Evolutionary conservation across 257 asterid genomes (phyloP), one percentile per base, ranked within the genome.

Genomic region (Gentiana dahurica): DNA sequence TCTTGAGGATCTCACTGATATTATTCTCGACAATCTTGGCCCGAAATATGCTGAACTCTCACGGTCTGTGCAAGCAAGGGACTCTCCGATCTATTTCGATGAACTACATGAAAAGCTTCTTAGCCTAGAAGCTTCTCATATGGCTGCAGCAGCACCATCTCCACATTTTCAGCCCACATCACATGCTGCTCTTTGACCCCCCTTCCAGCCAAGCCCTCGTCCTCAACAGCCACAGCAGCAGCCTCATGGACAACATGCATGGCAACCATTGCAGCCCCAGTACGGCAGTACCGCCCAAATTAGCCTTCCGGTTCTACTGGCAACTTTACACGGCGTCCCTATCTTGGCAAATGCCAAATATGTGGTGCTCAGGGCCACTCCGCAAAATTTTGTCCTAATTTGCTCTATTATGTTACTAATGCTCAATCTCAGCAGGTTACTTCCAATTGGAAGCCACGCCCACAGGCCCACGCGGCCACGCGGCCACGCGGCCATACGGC

Each of bases 81-180:
- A 24, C 24, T 24, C 24, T 24, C 24, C 24, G 24, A 24, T 24
- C 24, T 24, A 1, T 54, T 54, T 36, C 46, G 38, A 1, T 44
- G 38, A 36, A 24, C 38, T 12, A 24, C 34, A 36, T 54, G 59
- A 54, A 36, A 54, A 54, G 32, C 59, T 54, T 36, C 11, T 54
- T 1, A 38, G 6, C 2, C 38, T 35, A 35, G 45, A 36, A 12
- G 47, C 47, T 4, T 51, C 48, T 43, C 48, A 4, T 1, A 4
- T 43, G 6, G 6, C 10, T 4, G 48, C 48, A 43, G 10, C 10
- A 4, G 10, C 6, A 43, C 48, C 8, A 6, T 43, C 6, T 43
- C 48, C 48, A 43, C 10, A 6, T 4, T 43, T 43, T 43, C 10
- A 43, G 10, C 10, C 48, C 1, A 4, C 6, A 4, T 0, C 48